These are phyloP conservation scores for Chaetomium strumarium DNA, from an alignment of 2,329 filamentous ascomycete genomes.

Conservation along the genomic window DNA sequence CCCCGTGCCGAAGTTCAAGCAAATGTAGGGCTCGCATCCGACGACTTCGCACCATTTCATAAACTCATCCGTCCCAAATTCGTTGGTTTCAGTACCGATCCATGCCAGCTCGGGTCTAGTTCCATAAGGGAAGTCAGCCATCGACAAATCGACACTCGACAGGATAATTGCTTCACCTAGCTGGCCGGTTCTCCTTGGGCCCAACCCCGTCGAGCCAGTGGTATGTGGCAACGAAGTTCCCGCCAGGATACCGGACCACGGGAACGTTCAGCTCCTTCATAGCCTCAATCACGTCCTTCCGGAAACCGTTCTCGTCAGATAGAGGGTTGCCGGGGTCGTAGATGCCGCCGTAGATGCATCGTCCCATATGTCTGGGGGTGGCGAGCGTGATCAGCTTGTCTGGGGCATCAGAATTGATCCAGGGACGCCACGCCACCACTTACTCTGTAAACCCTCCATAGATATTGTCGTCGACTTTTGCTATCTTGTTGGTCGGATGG, in stretches of 20 bases:
- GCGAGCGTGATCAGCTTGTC: not conserved
- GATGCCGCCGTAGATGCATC: slow-evolving; percentile 82
- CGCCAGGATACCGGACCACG: slow-evolving; percentile 74
- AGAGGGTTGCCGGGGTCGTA: slow-evolving; percentile 71
- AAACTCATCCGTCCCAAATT: slow-evolving; percentile 83
- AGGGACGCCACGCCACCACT: slow-evolving; percentile 25
- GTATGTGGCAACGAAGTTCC: slow-evolving; percentile 80
- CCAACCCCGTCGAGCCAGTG: slow-evolving; percentile 81
- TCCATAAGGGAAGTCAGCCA: not conserved
- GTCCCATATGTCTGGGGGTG: slow-evolving; percentile 69
- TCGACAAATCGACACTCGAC: not conserved
- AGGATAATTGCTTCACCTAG: slow-evolving; percentile 16
- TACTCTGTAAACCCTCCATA: slow-evolving; percentile 84
- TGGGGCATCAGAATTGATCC: not conserved
- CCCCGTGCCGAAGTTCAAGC: slow-evolving; percentile 76
- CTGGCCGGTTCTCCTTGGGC: slow-evolving; percentile 61
- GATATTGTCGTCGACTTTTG: slow-evolving; percentile 72
- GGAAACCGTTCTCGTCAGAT: slow-evolving; percentile 70
- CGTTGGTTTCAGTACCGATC: slow-evolving; percentile 69
- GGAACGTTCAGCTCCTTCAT: slow-evolving; percentile 69
- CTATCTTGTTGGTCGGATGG: slow-evolving; percentile 58
- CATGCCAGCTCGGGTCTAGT: slow-evolving; percentile 69
- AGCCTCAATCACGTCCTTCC: slow-evolving; percentile 69
- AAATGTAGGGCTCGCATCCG: slow-evolving; percentile 70
- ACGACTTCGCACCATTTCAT: slow-evolving; percentile 72